Evolutionary conservation across 768 basidiomycete genomes (phyloP).

Genomic region (Lactifluus volemus): DNA sequence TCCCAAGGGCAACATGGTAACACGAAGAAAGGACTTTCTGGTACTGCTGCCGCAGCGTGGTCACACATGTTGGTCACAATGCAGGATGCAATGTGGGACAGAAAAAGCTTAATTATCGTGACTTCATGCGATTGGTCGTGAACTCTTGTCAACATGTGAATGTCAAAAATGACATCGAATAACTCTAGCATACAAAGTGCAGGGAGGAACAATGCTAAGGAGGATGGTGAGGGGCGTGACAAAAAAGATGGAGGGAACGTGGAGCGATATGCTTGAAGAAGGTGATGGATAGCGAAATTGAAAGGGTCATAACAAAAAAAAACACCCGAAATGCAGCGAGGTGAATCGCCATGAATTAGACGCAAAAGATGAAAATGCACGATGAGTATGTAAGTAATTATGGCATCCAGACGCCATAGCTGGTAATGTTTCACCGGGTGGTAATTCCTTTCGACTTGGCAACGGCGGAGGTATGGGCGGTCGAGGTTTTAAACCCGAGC

Average conservation of each 20-base stretch:
- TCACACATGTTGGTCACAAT: no score
- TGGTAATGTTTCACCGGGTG: conserved; percentile 7
- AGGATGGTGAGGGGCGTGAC: conserved; percentile 1
- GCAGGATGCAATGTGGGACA: no score
- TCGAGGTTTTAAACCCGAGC: conserved; percentile 85
- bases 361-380: conserved; percentile 6
- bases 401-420: conserved; percentile 4
- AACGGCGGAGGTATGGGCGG: conserved; percentile 39
- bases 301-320: conserved; percentile 9
- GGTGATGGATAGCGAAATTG: conserved; percentile 6
- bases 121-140: not conserved
- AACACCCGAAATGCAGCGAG: not conserved
- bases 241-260: conserved; percentile 2
- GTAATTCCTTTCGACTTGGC: conserved; percentile 8
- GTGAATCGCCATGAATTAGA: not conserved
- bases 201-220: conserved; percentile 5
- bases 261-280: not conserved
- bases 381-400: conserved; percentile 5
- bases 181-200: conserved; percentile 19
- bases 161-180: conserved; percentile 5
- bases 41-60: no score
- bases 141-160: not conserved
- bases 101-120: not conserved
- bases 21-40: no score
- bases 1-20: no score